Evolutionary conservation across 2,329 filamentous ascomycete species (phyloP), one percentile per base, ranked within the genome.

Genomic region (Aplosporella prunicola): DNA sequence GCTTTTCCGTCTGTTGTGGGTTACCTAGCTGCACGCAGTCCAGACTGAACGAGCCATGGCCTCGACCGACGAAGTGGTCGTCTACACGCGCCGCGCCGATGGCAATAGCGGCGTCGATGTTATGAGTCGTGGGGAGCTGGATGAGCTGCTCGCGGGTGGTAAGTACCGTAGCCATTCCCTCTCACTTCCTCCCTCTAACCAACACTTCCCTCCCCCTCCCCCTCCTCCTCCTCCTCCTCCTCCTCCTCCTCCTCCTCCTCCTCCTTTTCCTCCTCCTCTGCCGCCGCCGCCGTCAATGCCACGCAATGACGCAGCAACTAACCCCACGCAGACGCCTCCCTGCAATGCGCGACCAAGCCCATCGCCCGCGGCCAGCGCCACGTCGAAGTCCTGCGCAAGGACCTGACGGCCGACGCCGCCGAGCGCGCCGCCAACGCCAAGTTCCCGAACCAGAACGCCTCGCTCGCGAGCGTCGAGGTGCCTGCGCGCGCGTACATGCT

Each of bases 401-500:
- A 36, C 14, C 20, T 36, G 10, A 29, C 30, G 7, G 18, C 34
- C 18, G 26, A 36, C 5, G n/a, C n/a, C n/a, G 9, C 34, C 9
- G 9, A 29, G 18, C 34, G 26, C 20, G 26, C 22, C 26, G 7
- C 16, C 20, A 23, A 17, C 14, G 34, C 34, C 14, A 10, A 30
- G 11, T 18, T 20, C 13, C 34, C 34, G 8, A 36, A 36, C 34
- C 16, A 16, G 34, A 8, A 20, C 26, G 5, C 34, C 8, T 36
- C 34, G 1, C 17, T 36, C 17, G 34, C 34, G 4, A 22, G 18
- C 13, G 14, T 36, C 20, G 24, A 25, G 10, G 26, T 36, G 13
- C 34, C 34, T 11, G 30, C 29, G 20, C 34, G 34, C 10, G 34
- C 30, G n/a, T 36, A 27, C 26, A 23, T 36, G 26, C 34, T 29